Conservation (phyloP, 2,329 filamentous ascomycete genomes). For the Ophiocordyceps polyrhachis-furcata region DNA sequence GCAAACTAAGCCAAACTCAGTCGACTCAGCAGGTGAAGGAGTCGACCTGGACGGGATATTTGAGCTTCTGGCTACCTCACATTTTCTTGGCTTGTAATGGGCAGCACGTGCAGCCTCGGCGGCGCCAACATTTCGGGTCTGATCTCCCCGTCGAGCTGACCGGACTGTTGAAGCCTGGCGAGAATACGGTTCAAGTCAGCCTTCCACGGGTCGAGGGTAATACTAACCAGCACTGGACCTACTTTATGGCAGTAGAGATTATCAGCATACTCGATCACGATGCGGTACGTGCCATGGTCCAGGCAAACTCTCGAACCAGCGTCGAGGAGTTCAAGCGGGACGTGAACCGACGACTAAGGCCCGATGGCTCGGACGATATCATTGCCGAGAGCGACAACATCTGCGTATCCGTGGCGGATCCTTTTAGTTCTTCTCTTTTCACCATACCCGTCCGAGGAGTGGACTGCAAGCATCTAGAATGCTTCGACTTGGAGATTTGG, state of each 20-base stretch:
- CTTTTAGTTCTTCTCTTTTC: conserved; percentile 47
- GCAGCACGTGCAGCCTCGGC: conserved; percentile 34
- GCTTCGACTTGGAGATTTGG: conserved; percentile 77
- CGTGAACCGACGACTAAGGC: conserved; percentile 32
- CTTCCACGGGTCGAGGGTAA: conserved; percentile 13
- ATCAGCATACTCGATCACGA: conserved; percentile 36
- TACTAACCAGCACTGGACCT: conserved; percentile 12
- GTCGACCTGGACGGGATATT: conserved; percentile 39
- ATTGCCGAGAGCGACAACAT: conserved; percentile 38
- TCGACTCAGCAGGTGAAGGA: conserved; percentile 16
- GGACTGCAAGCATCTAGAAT: conserved; percentile 61
- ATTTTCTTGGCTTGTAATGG: conserved; percentile 53
- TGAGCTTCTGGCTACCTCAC: conserved; percentile 52
- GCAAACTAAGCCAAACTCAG: conserved; percentile 9
- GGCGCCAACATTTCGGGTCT: conserved; percentile 54
- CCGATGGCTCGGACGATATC: conserved; percentile 35
- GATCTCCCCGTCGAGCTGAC: conserved; percentile 65
- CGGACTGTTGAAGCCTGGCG: conserved; percentile 31
- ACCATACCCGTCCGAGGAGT: conserved; percentile 51
- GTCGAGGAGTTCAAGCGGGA: conserved; percentile 30
- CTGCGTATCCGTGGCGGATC: conserved; percentile 42
- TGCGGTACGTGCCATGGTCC: conserved; percentile 21
- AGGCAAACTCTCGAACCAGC: conserved; percentile 17
- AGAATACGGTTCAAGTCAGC: conserved; percentile 42
- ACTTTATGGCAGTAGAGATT: conserved; percentile 51